Evolutionary conservation across 2,329 filamentous ascomycete species (phyloP).

Genomic region (Colletotrichum sp.): DNA sequence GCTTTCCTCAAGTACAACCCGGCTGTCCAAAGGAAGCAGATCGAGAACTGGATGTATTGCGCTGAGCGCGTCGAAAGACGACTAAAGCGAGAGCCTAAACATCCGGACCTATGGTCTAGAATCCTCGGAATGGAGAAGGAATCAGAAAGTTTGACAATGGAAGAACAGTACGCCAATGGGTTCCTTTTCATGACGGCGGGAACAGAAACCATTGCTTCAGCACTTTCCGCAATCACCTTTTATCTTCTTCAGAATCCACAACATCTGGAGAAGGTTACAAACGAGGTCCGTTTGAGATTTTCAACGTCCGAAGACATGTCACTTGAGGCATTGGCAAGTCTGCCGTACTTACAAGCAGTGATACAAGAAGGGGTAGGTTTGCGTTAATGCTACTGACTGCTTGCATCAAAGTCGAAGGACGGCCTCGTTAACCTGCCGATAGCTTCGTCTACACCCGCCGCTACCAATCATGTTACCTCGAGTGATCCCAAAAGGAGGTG

Average conservation of each 20-base stretch:
- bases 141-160: not conserved
- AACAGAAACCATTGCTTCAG: not conserved
- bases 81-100: not conserved
- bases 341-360: not conserved
- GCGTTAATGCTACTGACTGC: not conserved
- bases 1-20: not conserved
- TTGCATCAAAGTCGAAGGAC: not conserved
- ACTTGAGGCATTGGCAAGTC: not conserved
- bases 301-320: not conserved
- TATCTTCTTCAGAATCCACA: not conserved
- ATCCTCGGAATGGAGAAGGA: not conserved
- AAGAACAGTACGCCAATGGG: not conserved
- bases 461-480: not conserved
- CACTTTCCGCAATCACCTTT: not conserved
- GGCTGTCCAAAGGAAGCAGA: not conserved
- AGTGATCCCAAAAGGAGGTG: not conserved
- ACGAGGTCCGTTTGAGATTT: not conserved
- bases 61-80: not conserved
- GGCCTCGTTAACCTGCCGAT: not conserved
- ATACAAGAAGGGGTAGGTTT: not conserved
- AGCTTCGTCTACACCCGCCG: not conserved
- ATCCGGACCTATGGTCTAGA: not conserved
- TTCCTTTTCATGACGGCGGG: conserved; percentile 7
- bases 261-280: conserved; percentile 4
- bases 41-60: not conserved